Evolutionary conservation across 2,329 filamentous ascomycete genomes (phyloP).

Genomic region (Trichoderma harzianum): DNA sequence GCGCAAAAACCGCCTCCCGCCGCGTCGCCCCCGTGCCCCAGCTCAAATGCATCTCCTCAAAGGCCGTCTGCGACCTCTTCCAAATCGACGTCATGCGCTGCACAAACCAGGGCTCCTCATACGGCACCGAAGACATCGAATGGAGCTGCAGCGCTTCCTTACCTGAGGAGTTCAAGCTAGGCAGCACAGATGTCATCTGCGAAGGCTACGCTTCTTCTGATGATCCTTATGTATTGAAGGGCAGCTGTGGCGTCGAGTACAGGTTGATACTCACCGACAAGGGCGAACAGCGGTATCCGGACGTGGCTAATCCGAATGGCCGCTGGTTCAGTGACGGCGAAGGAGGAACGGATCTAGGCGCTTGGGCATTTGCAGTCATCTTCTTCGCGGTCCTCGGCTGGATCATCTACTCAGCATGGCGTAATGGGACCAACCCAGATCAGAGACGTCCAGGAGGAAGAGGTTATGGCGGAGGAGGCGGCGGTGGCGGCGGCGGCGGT

Average conservation of each 20-base stretch:
- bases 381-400: constrained; percentile 59
- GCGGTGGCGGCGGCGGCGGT: constrained; percentile 39
- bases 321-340: constrained; percentile 32
- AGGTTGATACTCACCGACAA: constrained; percentile 70
- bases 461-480: constrained; percentile 23
- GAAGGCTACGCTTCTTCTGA: constrained; percentile 77
- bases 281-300: constrained; percentile 69
- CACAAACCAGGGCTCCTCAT: constrained; percentile 78
- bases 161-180: constrained; percentile 65
- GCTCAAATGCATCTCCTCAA: constrained; percentile 70
- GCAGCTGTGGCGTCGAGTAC: constrained; percentile 92
- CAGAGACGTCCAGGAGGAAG: constrained; percentile 25
- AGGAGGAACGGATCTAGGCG: constrained; percentile 33
- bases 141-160: constrained; percentile 77
- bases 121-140: constrained; percentile 76
- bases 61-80: constrained; percentile 64
- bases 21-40: constrained; percentile 75
- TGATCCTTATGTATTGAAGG: constrained; percentile 84
- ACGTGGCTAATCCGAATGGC: constrained; percentile 41
- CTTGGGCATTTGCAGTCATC: constrained; percentile 55
- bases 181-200: constrained; percentile 84
- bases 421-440: constrained; percentile 21
- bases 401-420: constrained; percentile 58
- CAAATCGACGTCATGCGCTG: constrained; percentile 82
- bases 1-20: constrained; percentile 66